Conservation (phyloP, 2,329 filamentous ascomycete species). For the Talaromyces atroroseus region DNA sequence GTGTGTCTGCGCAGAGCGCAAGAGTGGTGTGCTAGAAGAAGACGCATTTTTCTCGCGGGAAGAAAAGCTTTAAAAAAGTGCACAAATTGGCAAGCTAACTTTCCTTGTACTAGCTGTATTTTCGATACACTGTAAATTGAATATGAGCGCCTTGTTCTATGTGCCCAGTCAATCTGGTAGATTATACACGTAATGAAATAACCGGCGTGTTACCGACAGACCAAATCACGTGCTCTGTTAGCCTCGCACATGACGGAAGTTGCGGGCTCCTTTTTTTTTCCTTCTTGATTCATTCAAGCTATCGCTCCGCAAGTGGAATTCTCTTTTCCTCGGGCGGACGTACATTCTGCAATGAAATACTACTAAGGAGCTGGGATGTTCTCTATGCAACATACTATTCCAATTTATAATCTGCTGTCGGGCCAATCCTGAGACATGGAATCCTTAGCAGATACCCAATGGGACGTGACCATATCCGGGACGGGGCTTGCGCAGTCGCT, state of each 20-base stretch:
- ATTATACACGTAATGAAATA: not conserved
- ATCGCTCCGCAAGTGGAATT: not conserved
- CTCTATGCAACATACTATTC: not conserved
- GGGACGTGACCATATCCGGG: constrained; percentile 75
- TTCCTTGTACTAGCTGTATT: constrained; percentile 6
- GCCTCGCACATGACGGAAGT: not conserved
- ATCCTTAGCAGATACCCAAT: constrained; percentile 65
- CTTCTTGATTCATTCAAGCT: not conserved
- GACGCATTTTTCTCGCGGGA: constrained; percentile 6
- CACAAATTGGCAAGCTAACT: constrained; percentile 4
- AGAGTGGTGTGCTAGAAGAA: constrained; percentile 30
- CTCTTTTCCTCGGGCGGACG: not conserved
- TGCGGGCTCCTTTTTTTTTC: not conserved
- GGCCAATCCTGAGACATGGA: constrained; percentile 53
- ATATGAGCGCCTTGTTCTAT: no score
- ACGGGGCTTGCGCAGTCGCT: constrained; percentile 75
- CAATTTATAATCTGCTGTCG: not conserved
- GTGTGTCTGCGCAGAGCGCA: constrained; percentile 36
- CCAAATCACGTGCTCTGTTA: constrained; percentile 10
- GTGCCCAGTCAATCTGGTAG: no score
- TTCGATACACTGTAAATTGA: not conserved
- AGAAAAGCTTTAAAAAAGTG: constrained; percentile 8
- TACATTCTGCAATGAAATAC: not conserved
- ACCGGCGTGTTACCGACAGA: not conserved
- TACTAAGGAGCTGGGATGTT: not conserved